Percentiles rank a stretch among this genome's conserved stretches.
These are phyloP conservation scores for Asclepias syriaca DNA, from an alignment of 257 asterid genomes.

Conservation along the genomic window DNA sequence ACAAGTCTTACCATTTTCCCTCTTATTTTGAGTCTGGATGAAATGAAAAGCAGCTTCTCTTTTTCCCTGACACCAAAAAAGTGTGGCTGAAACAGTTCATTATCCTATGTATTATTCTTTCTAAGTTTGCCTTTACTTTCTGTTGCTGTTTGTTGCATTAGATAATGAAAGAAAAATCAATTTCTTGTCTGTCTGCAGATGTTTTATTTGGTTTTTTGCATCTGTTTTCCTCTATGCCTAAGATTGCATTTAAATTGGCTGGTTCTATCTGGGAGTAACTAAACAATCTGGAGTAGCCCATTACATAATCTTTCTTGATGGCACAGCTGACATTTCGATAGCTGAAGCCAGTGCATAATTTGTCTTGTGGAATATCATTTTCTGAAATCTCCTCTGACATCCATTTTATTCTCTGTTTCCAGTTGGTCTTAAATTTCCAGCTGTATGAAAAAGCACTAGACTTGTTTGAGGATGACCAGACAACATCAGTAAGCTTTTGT, in stretches of 20 bases:
- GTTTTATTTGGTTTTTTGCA: not conserved
- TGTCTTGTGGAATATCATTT: not conserved
- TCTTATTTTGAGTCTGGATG: not conserved
- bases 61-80: not conserved
- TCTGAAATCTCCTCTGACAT: slow-evolving; percentile 7
- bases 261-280: not conserved
- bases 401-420: slow-evolving; percentile 24
- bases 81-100: not conserved
- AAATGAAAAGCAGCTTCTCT: not conserved
- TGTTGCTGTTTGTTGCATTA: not conserved
- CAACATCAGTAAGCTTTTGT: slow-evolving; percentile 64
- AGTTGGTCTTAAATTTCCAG: slow-evolving; percentile 82
- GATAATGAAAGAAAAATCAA: not conserved
- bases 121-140: not conserved
- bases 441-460: slow-evolving; percentile 90
- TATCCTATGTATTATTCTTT: not conserved
- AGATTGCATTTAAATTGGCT: not conserved
- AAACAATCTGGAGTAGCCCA: not conserved
- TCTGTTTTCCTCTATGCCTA: not conserved
- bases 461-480: slow-evolving; percentile 82
- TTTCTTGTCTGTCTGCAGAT: not conserved
- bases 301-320: not conserved
- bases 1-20: not conserved
- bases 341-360: slow-evolving; percentile 1
- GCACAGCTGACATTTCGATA: not conserved